A percentile compares a stretch with the other conserved stretches of the same genome.
Evolutionary conservation across 2,329 filamentous ascomycete species (phyloP).

Genomic region (Epichloe aotearoae): DNA sequence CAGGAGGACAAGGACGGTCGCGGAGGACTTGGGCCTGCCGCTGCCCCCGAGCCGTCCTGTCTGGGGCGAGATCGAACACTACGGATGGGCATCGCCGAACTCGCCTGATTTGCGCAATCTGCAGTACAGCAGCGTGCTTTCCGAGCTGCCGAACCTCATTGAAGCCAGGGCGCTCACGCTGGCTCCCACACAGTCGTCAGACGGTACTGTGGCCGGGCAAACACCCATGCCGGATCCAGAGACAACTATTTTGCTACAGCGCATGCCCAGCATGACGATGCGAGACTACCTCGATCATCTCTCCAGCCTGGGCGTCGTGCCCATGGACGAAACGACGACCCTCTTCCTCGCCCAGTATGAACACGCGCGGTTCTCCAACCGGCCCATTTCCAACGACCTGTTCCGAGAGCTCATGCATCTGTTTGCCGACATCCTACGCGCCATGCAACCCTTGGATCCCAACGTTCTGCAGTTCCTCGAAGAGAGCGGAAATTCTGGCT

Average conservation of each 20-base stretch:
- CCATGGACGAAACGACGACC: constrained; percentile 27
- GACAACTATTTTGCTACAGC: constrained; percentile 57
- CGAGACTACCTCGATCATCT: constrained; percentile 69
- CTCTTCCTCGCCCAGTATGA: constrained; percentile 72
- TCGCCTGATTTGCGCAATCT: constrained; percentile 63
- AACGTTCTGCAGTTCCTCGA: constrained; percentile 29
- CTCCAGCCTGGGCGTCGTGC: constrained; percentile 49
- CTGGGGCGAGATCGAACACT: constrained; percentile 78
- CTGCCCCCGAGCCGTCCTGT: constrained; percentile 38
- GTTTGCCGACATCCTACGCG: constrained; percentile 68
- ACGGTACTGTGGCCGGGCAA: not conserved
- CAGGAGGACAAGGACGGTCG: constrained; percentile 24
- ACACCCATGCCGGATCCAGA: constrained; percentile 45
- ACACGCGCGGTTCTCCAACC: constrained; percentile 65
- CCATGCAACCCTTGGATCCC: constrained; percentile 54
- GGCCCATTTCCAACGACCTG: constrained; percentile 50
- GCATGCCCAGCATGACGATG: constrained; percentile 58
- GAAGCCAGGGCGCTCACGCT: constrained; percentile 88
- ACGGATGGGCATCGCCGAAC: constrained; percentile 76
- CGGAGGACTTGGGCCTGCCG: constrained; percentile 27
- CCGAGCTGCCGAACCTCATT: constrained; percentile 76
- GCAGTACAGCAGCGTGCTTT: constrained; percentile 70
- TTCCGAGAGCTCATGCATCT: constrained; percentile 73
- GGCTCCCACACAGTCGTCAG: constrained; percentile 39
- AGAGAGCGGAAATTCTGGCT: constrained; percentile 10